Evolutionary conservation across 2,329 filamentous ascomycete species (phyloP), one percentile per base, ranked within the genome.

Genomic region (Aspergillus brasiliensis): DNA sequence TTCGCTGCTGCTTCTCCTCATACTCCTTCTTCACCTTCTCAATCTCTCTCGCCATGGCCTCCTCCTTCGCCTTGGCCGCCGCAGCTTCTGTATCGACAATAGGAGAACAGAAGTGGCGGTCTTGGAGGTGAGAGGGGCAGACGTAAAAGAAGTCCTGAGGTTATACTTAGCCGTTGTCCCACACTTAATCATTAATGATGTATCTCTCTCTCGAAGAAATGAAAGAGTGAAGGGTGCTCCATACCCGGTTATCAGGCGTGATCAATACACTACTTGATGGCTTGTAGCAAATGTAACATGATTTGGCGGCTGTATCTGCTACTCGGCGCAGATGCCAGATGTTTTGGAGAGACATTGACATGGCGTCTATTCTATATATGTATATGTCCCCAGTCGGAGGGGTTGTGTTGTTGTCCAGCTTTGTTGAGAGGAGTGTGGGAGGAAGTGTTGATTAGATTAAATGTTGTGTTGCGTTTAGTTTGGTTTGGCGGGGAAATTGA

Each of bases 241-340:
- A 53, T 68, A 95, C 93, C 86, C 94, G 95, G 71, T 91, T 93
- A 70, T 96, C 92, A 0, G 91, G 86, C 8, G 92, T 96, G 67
- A 97, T 91, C 57, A 99, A 82, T 17, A 98, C 94, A 65, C 89
- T 96, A 6, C 88, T 87, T 60, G 89, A 92, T 8, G 91, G 90
- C 77, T 95, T 96, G 81, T 89, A 96, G 82, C 95, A 98, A 64
- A 98, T 87, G 76, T 92, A 90, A 77, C 95, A 99, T 52, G 91
- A 83, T 77, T 91, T 96, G 11, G 91, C 85, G 1, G 89, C 85
- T n/a, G 87, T 85, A 28, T 96, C 92, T 11, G 92, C 92, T 37
- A 98, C 94, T 67, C 88, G 91, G 52, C 94, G 90, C 65, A 93
- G 90, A 64, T 91, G 87, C 79, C 94, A 98, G 28, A 90, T 77